These are phyloP conservation scores for Lachnellula cervina DNA, from an alignment of 2,329 filamentous ascomycete genomes.

Conservation along the genomic window DNA sequence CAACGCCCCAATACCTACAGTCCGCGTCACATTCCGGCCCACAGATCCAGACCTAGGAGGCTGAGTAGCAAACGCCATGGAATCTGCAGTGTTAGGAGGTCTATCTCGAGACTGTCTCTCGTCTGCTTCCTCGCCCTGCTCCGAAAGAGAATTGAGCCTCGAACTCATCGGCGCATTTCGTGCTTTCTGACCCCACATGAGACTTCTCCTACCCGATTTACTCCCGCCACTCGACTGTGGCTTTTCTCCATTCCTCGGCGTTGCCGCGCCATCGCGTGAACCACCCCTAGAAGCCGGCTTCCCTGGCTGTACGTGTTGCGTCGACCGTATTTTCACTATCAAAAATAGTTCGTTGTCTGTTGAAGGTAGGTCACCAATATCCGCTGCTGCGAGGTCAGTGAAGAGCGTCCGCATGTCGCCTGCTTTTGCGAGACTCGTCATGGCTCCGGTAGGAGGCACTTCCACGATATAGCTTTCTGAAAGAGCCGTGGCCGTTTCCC, in stretches of 20 bases:
- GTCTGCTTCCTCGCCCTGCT: constrained; percentile 10
- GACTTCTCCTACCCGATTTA: constrained; percentile 54
- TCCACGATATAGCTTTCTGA: constrained; percentile 82
- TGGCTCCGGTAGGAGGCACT: constrained; percentile 67
- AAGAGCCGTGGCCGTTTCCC: constrained; percentile 59
- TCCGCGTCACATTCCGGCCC: constrained; percentile 56
- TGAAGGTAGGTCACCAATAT: constrained; percentile 53
- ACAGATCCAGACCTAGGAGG: constrained; percentile 22
- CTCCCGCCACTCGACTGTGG: constrained; percentile 42
- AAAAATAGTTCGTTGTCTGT: constrained; percentile 73
- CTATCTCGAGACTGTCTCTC: constrained; percentile 18
- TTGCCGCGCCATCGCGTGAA: constrained; percentile 23
- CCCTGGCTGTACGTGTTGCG: constrained; percentile 23
- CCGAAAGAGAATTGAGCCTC: constrained; percentile 48
- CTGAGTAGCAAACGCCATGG: constrained; percentile 37
- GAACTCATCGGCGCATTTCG: constrained; percentile 37
- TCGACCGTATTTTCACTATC: constrained; percentile 64
- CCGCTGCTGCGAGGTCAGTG: constrained; percentile 62
- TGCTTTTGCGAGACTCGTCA: constrained; percentile 59
- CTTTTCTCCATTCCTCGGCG: constrained; percentile 27
- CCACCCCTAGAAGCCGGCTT: constrained; percentile 26
- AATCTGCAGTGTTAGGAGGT: constrained; percentile 55
- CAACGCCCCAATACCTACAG: constrained; percentile 71
- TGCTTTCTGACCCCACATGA: constrained; percentile 65
- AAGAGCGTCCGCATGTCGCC: constrained; percentile 80